phyloP scores from a whole-genome alignment of 139 green algal genomes.

The Gonium pectorale region DNA sequence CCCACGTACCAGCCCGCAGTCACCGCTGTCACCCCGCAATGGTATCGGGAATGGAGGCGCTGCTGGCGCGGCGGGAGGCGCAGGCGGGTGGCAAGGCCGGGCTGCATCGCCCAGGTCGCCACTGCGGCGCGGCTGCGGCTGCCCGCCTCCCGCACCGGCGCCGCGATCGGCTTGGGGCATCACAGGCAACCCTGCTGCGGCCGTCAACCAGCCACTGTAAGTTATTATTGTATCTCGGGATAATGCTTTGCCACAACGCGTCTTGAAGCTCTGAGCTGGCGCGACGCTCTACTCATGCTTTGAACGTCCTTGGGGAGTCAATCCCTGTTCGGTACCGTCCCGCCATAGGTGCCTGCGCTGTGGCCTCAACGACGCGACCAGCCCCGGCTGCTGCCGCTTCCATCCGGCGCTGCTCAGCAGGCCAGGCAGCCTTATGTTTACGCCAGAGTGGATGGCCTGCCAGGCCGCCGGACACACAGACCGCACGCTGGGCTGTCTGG shows the following conservation, averaged over 20 bases:
- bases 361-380: conserved; percentile 43
- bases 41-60: too few relatives aligned
- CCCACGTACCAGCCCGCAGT: too few relatives aligned
- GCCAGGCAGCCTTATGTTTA: conserved; percentile 40
- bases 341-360: conserved; percentile 52
- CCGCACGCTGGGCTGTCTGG: conserved; percentile 9
- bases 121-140: background rate
- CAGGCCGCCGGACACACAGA: conserved; percentile 38
- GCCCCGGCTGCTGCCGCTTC: conserved; percentile 47
- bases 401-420: conserved; percentile 47
- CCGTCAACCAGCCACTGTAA: too few relatives aligned
- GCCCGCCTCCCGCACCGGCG: too few relatives aligned
- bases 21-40: too few relatives aligned
- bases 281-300: too few relatives aligned
- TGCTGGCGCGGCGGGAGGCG: background rate
- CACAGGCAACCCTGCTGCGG: conserved; percentile 16
- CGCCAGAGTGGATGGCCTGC: conserved; percentile 49
- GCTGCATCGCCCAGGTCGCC: background rate
- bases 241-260: too few relatives aligned
- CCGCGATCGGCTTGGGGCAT: background rate
- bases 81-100: background rate
- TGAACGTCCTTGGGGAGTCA: too few relatives aligned
- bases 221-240: too few relatives aligned
- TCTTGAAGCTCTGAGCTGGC: too few relatives aligned
- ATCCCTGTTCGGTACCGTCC: too few relatives aligned